phyloP scores from a whole-genome alignment of 805 yeast genomes.

The Hanseniaspora lindneri region DNA sequence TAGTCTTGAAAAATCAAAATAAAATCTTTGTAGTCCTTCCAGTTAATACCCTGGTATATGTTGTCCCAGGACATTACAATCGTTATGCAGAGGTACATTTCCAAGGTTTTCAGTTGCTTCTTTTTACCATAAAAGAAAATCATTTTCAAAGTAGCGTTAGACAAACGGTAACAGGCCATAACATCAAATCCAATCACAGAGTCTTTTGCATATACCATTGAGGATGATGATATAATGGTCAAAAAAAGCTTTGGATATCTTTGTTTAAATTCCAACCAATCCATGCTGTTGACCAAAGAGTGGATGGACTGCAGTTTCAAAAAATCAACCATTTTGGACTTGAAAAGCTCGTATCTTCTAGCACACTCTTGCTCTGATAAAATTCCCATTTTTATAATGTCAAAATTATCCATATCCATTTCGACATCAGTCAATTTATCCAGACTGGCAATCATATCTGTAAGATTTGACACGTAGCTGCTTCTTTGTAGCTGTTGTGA shows the following conservation, averaged over 20 bases:
- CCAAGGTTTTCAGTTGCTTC: constrained; percentile 53
- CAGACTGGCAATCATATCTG: neutral
- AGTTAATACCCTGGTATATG: constrained; percentile 19
- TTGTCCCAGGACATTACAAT: constrained; percentile 66
- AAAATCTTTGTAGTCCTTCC: neutral
- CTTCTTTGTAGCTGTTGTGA: neutral
- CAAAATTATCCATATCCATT: constrained; percentile 25
- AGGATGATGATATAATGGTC: constrained; percentile 51
- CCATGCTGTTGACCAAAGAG: constrained; percentile 33
- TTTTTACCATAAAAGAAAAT: constrained; percentile 21
- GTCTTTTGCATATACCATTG: constrained; percentile 31
- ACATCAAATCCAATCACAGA: constrained; percentile 23
- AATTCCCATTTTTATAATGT: constrained; percentile 47
- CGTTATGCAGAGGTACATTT: constrained; percentile 34
- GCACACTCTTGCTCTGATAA: constrained; percentile 50
- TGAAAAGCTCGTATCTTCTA: constrained; percentile 40
- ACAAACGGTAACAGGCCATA: constrained; percentile 38
- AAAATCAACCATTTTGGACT: constrained; percentile 33
- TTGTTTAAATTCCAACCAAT: constrained; percentile 38
- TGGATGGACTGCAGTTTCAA: constrained; percentile 45
- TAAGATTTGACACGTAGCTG: neutral
- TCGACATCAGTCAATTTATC: constrained; percentile 5
- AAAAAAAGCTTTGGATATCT: constrained; percentile 52
- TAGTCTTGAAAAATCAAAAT: constrained; percentile 40
- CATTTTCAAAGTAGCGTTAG: constrained; percentile 41